Evolutionary conservation across 2,329 filamentous ascomycete species (phyloP), one percentile per base, ranked within the genome.

Genomic region (Paecilomyces formosus): DNA sequence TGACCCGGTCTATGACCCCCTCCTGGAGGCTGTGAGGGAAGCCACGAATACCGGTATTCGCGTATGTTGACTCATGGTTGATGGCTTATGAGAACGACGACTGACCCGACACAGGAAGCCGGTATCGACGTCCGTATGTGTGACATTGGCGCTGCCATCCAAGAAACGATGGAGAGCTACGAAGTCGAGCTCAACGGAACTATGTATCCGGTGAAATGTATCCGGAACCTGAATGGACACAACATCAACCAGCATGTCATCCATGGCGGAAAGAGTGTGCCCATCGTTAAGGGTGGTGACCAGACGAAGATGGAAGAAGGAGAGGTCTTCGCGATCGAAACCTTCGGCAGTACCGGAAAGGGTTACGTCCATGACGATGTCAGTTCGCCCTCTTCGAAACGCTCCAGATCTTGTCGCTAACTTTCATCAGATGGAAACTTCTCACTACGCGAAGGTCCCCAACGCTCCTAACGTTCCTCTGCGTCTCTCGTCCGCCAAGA

Each of bases 281-380:
- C 92, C 0, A 96, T 97, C 68, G 91, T 97, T 63, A 96, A 96
- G 80, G 88, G 86, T 62, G 84, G 85, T 62, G 90, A 96, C 69
- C 86, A 88, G 72, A 95, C 91, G 56, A 96, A 96, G 82, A 97
- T 97, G 93, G 92, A 97, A 78, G 93, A 97, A 76, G 92, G 92
- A 50, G 92, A 97, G 70, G 87, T 92, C 18, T 97, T 95, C 74
- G 92, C 92, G 63, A 96, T 97, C 66, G 92, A 97, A 79, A 97
- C 92, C 0, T 97, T 97, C 74, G 93, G 92, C 61, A 94, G 88
- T 72, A 97, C 92, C 22, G 93, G 92, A 63, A 92, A 90, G 72
- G 92, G 92, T 64, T 89, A 90, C 70, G 90, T 96, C 58, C 80
- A 85, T 64, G 92, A 97, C 70, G 90, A 96, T 76, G 88, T 91